Base-by-base conservation (phyloP, 768 basidiomycete species). In the Harrya chromipes region DNA sequence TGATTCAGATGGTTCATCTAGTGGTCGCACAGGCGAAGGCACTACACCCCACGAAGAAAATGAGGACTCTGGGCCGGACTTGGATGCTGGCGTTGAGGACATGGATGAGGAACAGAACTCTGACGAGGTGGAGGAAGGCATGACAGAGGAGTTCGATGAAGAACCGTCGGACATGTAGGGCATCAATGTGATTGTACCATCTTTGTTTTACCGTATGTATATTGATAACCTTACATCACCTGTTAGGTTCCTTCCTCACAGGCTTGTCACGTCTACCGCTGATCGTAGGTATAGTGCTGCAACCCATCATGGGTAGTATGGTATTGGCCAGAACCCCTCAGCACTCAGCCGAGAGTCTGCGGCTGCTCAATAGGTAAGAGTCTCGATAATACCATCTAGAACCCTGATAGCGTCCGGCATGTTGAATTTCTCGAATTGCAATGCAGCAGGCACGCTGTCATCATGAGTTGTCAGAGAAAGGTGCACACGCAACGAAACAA, bases 351-450 rank as follows among this genome's bases (percentile, higher is more conserved):
- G 21, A 44, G 43, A 19, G 14, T 16, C n/a, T 35, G 43, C 8
- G 10, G 21, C 21, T 21, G 19, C 40, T 70, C 60, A 90, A 66
- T 84, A 95, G 23, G 76, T 68, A 58, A 95, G 72, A 3, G 92
- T 93, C 66, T 94, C 88, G 41, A 94, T 75, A 11, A 94, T 72
- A 20, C 83, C 87, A 61, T 95, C 93, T 50, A 94, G 65, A 35
- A 97, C 74, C 43, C 92, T 79, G 54, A 97, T 74, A 2, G 86
- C 75, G 63, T 97, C 94, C 1, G 94, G 94, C 59, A 94, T 84
- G 69, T 87, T 83, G 69, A 97, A 95, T 69, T 90, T 94, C 72
- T 97, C 94, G 59, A 82, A 97, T 48, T 87, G 84, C 56, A 97
- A 72, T 31, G 82, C 87, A 20, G 83, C 83, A 3, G 93, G 93